Conservation (phyloP, 2,329 filamentous ascomycete genomes). For the Fusarium penzigii region DNA sequence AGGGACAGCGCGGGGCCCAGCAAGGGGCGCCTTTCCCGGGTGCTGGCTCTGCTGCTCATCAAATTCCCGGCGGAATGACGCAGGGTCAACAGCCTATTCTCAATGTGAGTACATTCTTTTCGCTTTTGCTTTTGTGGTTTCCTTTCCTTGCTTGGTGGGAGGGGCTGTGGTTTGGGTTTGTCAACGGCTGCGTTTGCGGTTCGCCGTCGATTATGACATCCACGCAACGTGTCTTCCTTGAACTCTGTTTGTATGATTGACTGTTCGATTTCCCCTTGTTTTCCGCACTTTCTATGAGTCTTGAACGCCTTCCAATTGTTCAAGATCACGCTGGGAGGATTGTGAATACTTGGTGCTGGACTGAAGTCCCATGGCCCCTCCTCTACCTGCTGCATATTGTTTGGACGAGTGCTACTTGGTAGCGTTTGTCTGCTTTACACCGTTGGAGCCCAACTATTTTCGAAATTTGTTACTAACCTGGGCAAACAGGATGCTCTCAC, state of each 20-base stretch:
- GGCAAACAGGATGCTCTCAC: constrained; percentile 69
- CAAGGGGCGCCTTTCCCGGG: constrained; percentile 49
- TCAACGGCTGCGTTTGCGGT: constrained; percentile 15
- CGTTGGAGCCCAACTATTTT: not conserved
- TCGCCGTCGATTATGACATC: not conserved
- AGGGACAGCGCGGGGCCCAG: constrained; percentile 54
- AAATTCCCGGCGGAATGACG: constrained; percentile 41
- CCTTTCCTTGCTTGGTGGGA: not conserved
- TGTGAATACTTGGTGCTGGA: too few relatives aligned
- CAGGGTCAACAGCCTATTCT: constrained; percentile 47
- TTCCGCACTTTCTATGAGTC: too few relatives aligned
- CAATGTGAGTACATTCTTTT: constrained; percentile 48
- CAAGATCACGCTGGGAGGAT: too few relatives aligned
- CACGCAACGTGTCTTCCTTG: too few relatives aligned
- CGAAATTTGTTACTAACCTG: constrained; percentile 11
- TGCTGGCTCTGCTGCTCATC: constrained; percentile 41
- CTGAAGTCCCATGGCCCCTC: too few relatives aligned
- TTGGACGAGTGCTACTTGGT: constrained; percentile 25
- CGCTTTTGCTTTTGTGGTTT: not conserved
- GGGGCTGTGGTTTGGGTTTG: not conserved
- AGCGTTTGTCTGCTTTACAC: constrained; percentile 14
- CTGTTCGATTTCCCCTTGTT: too few relatives aligned
- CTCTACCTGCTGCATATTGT: too few relatives aligned
- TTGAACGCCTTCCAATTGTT: too few relatives aligned
- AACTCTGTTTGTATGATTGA: too few relatives aligned